These are phyloP conservation scores for Andrographis paniculata DNA, from an alignment of 305 asterid genomes.

Conservation along the genomic window DNA sequence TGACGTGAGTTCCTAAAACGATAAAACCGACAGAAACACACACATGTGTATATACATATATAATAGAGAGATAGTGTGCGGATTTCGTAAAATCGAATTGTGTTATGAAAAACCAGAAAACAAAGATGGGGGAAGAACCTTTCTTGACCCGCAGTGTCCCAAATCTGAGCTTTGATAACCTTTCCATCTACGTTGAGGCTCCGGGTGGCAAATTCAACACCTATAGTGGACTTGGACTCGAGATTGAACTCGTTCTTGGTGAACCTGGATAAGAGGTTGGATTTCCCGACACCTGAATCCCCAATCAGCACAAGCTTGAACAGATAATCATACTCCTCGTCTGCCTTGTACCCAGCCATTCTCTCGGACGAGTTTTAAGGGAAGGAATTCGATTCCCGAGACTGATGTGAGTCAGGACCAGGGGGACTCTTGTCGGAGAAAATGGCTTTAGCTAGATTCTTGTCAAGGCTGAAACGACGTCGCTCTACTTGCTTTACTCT, in stretches of 20 bases:
- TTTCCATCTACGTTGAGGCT: conserved; percentile 43
- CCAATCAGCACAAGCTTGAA: conserved; percentile 64
- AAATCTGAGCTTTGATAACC: conserved; percentile 74
- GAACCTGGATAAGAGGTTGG: conserved; percentile 62
- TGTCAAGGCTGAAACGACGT: conserved; percentile 5
- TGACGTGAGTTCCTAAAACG: no score
- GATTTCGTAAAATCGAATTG: not conserved
- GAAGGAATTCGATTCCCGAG: no score
- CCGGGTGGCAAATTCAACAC: conserved; percentile 64
- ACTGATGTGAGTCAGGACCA: no score
- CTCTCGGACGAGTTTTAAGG: no score
- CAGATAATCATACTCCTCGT: conserved; percentile 55
- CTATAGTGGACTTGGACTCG: conserved; percentile 60
- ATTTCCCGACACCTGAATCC: conserved; percentile 80
- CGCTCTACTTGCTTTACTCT: no score
- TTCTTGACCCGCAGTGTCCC: conserved; percentile 85
- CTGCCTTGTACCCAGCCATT: conserved; percentile 53
- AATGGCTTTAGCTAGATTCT: conserved; percentile 23
- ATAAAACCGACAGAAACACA: no score
- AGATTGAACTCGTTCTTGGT: conserved; percentile 66
- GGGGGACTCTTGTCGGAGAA: conserved; percentile 29
- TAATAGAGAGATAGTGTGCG: no score
- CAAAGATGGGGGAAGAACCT: conserved; percentile 28
- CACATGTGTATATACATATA: no score
- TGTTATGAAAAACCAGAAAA: not conserved